Percentiles rank a stretch among this genome's conserved stretches.
These are phyloP conservation scores for Kokia cookei DNA, from an alignment of 441 rosid genomes.

Conservation along the genomic window DNA sequence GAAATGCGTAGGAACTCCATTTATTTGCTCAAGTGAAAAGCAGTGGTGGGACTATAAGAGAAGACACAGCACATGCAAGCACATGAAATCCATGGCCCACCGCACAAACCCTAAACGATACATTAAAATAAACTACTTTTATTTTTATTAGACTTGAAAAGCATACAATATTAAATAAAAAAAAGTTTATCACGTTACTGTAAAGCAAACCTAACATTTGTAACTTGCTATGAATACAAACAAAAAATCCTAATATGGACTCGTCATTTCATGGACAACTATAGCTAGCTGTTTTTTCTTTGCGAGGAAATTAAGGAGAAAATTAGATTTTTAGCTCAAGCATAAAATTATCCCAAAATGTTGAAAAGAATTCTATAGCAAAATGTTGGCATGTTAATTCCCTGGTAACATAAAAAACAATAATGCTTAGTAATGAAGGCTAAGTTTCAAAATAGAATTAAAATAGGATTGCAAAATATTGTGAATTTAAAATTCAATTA, in stretches of 20 bases:
- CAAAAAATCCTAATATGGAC: constrained; percentile 19
- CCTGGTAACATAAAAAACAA: background rate
- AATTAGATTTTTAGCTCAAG: background rate
- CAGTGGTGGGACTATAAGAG: constrained; percentile 70
- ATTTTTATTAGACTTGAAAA: background rate
- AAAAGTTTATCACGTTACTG: constrained; percentile 5
- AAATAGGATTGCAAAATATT: background rate
- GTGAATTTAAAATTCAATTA: background rate
- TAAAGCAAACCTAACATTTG: constrained; percentile 28
- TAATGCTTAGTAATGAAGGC: background rate
- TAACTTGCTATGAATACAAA: constrained; percentile 23
- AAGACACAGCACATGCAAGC: constrained; percentile 92
- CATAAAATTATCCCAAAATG: background rate
- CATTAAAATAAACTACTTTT: background rate
- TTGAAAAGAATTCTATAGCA: background rate
- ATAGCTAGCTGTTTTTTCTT: background rate
- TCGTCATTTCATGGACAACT: background rate
- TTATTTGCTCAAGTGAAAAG: constrained; percentile 51
- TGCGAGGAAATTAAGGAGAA: background rate
- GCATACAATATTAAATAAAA: background rate
- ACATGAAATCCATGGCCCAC: constrained; percentile 90
- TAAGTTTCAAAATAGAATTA: background rate
- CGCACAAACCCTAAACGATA: constrained; percentile 29
- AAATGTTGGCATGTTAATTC: background rate
- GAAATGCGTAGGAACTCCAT: constrained; percentile 30